Evolutionary conservation across 768 basidiomycete genomes (phyloP), one percentile per base, ranked within the genome.

Genomic region (Gymnopilus junonius): DNA sequence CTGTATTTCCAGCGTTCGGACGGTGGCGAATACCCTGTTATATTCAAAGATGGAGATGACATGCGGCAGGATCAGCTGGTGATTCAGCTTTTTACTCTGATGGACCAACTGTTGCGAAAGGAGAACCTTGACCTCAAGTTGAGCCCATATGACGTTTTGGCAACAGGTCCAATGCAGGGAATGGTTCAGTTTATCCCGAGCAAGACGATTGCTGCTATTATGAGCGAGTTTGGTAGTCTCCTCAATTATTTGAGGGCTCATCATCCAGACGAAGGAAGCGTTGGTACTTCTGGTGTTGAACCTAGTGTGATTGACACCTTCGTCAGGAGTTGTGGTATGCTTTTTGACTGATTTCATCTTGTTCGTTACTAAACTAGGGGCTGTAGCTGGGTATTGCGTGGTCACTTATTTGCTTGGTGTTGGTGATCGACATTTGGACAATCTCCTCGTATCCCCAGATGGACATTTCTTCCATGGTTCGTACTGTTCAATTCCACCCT

Each of bases 41-140:
- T 99, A 63, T 98, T 99, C 84, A 99, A 99, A 77, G 96, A 98
- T 68, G 97, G 97, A 14, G 97, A 99, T 72, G 97, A 99, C 72
- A 91, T 99, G 84, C 89, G 97, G 21, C 97, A 99, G 75, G 97
- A 99, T 73, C 97, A 99, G 74, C 87, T 99, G 37, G 96, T 99
- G 27, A 91, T 99, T 54, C 97, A 99, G 75, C 83, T 99, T n/a
- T 96, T 99, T 75, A 97, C 95, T 15, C 86, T 99, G 27, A 99
- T 99, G 97, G 95, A 99, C 73, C 84, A 92, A 51, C 76, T 99
- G 25, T 77, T 99, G 64, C 81, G 95, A 61, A 97, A 96, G 76
- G 97, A 99, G 79, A 97, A 97, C 73, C 75, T 99, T 56, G 97
- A 99, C 72, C 79, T 99, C 61, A 93, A 94, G 72, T 74, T 99